phyloP scores from a whole-genome alignment of 2,329 filamentous ascomycete species.

The Phyllachora maydis region DNA sequence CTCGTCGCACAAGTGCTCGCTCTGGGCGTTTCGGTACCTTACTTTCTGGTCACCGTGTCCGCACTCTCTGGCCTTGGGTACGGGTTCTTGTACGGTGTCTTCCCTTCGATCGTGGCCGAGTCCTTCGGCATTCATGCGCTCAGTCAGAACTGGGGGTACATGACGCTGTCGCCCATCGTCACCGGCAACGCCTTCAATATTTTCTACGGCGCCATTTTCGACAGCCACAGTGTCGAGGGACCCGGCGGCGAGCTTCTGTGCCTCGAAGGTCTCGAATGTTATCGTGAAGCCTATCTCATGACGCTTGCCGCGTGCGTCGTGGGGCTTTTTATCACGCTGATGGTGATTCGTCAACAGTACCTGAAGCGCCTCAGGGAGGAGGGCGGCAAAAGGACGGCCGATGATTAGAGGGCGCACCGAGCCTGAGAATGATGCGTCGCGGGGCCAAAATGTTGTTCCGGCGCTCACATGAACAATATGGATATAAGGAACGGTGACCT shows the following conservation, averaged over 20 bases:
- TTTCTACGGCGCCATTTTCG: conserved; percentile 70
- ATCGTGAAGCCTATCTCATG: conserved; percentile 58
- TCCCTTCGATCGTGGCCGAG: conserved; percentile 74
- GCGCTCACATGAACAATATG: too few relatives aligned
- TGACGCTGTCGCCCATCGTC: conserved; percentile 75
- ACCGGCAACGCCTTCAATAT: conserved; percentile 87
- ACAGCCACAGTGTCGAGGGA: conserved; percentile 52
- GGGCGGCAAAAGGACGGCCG: conserved; percentile 12
- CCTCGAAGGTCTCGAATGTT: conserved; percentile 59
- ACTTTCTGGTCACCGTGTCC: conserved; percentile 59
- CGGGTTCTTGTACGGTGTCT: conserved; percentile 85
- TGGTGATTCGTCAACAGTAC: conserved; percentile 43
- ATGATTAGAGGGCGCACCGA: too few relatives aligned
- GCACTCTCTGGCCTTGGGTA: conserved; percentile 74
- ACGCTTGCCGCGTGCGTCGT: conserved; percentile 53
- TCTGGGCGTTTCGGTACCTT: conserved; percentile 54
- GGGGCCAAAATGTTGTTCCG: too few relatives aligned
- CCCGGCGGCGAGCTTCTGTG: conserved; percentile 55
- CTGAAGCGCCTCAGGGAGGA: conserved; percentile 15
- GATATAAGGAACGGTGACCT: too few relatives aligned
- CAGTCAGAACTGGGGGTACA: conserved; percentile 89
- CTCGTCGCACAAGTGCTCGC: conserved; percentile 59
- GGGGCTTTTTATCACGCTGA: conserved; percentile 49
- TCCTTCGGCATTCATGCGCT: conserved; percentile 79
- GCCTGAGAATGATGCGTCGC: background rate